Evolutionary conservation across 306 rosid species (phyloP).

Genomic region (Dalbergia cultrata): DNA sequence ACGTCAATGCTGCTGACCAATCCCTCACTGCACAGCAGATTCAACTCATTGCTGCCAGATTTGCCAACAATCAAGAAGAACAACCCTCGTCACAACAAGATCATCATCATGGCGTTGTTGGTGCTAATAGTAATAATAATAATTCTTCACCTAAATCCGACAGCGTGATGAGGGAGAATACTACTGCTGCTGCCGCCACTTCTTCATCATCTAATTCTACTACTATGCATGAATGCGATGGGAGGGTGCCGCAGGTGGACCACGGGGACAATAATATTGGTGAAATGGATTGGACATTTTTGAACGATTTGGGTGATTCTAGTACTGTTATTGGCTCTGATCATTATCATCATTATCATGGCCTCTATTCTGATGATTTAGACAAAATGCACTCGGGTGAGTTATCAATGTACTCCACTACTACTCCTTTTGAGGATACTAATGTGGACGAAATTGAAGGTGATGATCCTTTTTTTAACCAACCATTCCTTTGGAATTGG

Average conservation of each 20-base stretch:
- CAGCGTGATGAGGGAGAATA: no score
- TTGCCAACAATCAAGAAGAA: constrained; percentile 40
- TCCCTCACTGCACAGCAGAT: constrained; percentile 59
- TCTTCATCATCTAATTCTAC: constrained; percentile 10
- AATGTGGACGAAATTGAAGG: constrained; percentile 3
- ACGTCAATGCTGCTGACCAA: background rate
- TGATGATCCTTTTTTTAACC: constrained; percentile 48
- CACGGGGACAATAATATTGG: no score
- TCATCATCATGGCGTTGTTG: no score
- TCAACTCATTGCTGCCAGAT: constrained; percentile 63
- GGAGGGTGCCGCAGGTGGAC: background rate
- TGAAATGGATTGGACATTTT: constrained; percentile 63
- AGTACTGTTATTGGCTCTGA: background rate
- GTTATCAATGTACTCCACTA: constrained; percentile 21
- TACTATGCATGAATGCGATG: constrained; percentile 13
- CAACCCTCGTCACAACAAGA: background rate
- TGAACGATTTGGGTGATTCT: constrained; percentile 49
- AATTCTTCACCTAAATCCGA: background rate
- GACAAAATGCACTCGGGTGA: constrained; percentile 58
- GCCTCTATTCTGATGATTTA: constrained; percentile 41
- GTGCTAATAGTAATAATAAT: no score
- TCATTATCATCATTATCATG: constrained; percentile 2
- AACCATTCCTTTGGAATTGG: constrained; percentile 66
- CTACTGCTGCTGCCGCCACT: background rate
- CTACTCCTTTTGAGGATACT: constrained; percentile 35